A percentile compares a stretch with the other conserved stretches of the same genome.
Conservation (phyloP, 352 stramenopile genomes). For the Globisporangium nodosum region DNA sequence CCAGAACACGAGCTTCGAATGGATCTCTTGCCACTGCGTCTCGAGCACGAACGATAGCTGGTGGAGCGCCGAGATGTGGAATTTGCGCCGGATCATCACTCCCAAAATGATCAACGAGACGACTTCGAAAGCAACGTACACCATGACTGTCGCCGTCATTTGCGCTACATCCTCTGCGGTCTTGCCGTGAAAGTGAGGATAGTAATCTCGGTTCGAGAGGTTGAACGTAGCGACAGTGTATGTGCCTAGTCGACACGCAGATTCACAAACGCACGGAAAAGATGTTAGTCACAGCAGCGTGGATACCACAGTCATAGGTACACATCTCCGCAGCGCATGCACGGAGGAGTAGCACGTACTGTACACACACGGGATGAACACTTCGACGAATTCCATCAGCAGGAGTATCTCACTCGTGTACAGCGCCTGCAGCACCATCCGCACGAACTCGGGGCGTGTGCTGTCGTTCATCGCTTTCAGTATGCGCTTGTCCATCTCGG, state of each 20-base stretch:
- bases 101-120: constrained; percentile 14
- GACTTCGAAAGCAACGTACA: constrained; percentile 19
- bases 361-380: constrained; percentile 17
- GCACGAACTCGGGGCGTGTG: constrained; percentile 1
- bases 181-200: background rate
- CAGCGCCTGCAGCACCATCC: constrained; percentile 3
- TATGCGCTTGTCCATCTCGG: too few species aligned
- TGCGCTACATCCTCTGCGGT: background rate
- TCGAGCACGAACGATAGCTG: constrained; percentile 21
- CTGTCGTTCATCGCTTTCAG: background rate
- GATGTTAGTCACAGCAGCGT: too few species aligned
- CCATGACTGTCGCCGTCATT: constrained; percentile 8
- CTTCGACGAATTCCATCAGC: constrained; percentile 14
- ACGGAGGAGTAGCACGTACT: constrained; percentile 2
- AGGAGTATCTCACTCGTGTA: constrained; percentile 16
- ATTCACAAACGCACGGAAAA: too few species aligned
- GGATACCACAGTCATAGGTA: too few species aligned
- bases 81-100: constrained; percentile 12
- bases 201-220: constrained; percentile 2
- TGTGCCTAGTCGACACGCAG: background rate
- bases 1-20: constrained; percentile 19
- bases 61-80: constrained; percentile 13
- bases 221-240: background rate
- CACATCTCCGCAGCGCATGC: too few species aligned
- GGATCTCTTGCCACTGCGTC: constrained; percentile 15